These are phyloP conservation scores for Daldinia sp. DNA, from an alignment of 2,329 filamentous ascomycete genomes.

Conservation along the genomic window DNA sequence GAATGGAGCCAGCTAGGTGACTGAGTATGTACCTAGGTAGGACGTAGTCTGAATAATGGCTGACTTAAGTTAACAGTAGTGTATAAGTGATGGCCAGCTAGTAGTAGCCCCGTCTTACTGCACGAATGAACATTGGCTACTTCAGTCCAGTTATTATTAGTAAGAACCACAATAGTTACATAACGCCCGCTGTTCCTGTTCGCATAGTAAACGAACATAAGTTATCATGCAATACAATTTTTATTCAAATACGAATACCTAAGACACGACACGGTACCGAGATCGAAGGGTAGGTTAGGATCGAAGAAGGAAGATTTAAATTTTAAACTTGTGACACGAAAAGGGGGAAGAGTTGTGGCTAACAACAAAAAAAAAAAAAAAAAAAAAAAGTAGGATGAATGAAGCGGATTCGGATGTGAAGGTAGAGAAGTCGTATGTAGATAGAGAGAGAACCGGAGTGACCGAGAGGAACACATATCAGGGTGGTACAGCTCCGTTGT, in stretches of 20 bases:
- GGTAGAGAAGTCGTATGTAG: background rate
- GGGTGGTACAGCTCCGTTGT: constrained; percentile 14
- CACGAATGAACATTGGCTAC: background rate
- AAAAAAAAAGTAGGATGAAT: background rate
- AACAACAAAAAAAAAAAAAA: background rate
- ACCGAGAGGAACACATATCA: constrained; percentile 26
- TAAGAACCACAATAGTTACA: background rate
- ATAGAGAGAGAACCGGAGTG: constrained; percentile 18
- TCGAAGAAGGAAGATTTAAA: constrained; percentile 11
- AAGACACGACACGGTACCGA: constrained; percentile 16
- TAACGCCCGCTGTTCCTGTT: background rate
- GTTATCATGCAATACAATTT: constrained; percentile 4
- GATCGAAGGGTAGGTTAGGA: constrained; percentile 14
- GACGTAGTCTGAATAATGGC: background rate
- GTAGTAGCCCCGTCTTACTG: constrained; percentile 3
- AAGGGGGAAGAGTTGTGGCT: background rate
- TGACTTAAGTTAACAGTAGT: background rate
- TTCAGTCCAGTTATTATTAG: background rate
- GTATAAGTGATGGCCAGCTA: constrained; percentile 1
- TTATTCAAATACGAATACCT: constrained; percentile 2
- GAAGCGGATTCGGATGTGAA: constrained; percentile 5
- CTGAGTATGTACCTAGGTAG: background rate
- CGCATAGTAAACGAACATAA: background rate
- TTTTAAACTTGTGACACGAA: constrained; percentile 8
- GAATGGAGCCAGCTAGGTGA: background rate